Evolutionary conservation across 768 basidiomycete genomes (phyloP), one percentile per base, ranked within the genome.

Genomic region (Lentinula sp.): DNA sequence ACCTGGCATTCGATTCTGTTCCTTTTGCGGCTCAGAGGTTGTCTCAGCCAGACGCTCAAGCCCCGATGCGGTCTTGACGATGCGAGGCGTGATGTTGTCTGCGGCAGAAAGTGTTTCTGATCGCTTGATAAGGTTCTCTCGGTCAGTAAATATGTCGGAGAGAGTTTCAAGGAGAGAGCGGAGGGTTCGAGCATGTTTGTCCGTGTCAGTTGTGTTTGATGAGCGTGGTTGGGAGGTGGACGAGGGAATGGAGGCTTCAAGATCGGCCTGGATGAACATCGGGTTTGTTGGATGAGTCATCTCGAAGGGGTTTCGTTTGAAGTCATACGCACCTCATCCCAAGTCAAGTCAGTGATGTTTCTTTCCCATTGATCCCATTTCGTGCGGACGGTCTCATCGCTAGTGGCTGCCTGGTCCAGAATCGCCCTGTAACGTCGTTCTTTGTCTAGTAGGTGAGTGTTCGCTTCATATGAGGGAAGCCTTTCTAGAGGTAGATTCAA

Each of bases 311-410:
- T 28, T 15, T 35, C 15, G 21, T 3, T 13, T 16, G 45, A 51
- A 46, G 4, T n/a, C 16, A 31, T 18, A 53, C 35, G 23, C 50
- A 82, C 70, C 85, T 82, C 78, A 58, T 85, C 78, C 68, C 84
- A 82, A 2, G 85, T 87, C 43, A 99, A 77, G 51, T 89, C 80
- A 13, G 74, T 72, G 46, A 99, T 87, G 49, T 79, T 80, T 13
- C 79, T 77, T 66, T 89, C 88, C 93, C 93, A 96, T 66, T 95
- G 85, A 42, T 87, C 87, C 91, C 93, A 97, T 71, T 97, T 95
- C 63, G 81, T 76, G 18, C 86, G 75, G 1, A 98, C 89, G 2
- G 83, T 76, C 34, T 80, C 84, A 68, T 98, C 94, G 67, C 91
- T 93, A 35, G 80, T 81, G 0, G 76, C 74, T 0, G 95, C 96